phyloP scores from a whole-genome alignment of 805 yeast genomes.

The Yamadazyma ubonensis region DNA sequence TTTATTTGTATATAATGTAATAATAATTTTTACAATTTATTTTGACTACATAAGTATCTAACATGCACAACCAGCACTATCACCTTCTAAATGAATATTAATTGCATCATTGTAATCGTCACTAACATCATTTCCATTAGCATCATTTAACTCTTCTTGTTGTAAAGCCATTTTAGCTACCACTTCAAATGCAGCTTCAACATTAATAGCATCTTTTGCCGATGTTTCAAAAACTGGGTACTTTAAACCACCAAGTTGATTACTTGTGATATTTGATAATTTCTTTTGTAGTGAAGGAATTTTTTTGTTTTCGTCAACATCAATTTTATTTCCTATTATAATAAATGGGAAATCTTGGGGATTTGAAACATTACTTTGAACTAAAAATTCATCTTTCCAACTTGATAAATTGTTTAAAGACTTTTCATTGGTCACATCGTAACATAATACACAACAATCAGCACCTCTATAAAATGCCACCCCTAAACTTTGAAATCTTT shows the following conservation, averaged over 20 bases:
- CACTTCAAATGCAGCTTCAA: slow-evolving; percentile 93
- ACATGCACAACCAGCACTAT: slow-evolving; percentile 73
- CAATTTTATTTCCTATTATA: slow-evolving; percentile 91
- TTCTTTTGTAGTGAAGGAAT: slow-evolving; percentile 57
- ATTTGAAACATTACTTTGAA: slow-evolving; percentile 89
- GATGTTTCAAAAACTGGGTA: slow-evolving; percentile 93
- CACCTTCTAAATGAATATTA: slow-evolving; percentile 88
- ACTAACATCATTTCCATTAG: slow-evolving; percentile 49
- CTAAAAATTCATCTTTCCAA: slow-evolving; percentile 94
- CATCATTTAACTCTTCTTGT: slow-evolving; percentile 90
- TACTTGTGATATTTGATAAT: slow-evolving; percentile 44
- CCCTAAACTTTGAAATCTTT: slow-evolving; percentile 92
- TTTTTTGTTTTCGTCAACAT: slow-evolving; percentile 87
- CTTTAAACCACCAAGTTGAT: slow-evolving; percentile 59
- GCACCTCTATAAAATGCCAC: slow-evolving; percentile 98
- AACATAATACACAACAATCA: slow-evolving; percentile 94
- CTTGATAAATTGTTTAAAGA: slow-evolving; percentile 84
- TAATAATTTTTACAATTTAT: background rate
- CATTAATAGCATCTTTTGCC: slow-evolving; percentile 95
- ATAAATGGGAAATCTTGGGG: slow-evolving; percentile 97
- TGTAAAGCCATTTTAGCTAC: slow-evolving; percentile 94
- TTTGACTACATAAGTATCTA: slow-evolving; percentile 22
- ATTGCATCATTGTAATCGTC: slow-evolving; percentile 97
- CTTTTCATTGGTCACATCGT: slow-evolving; percentile 92
- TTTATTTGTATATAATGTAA: background rate